Base-by-base conservation (phyloP, 371 early-diverging fungal genomes). In the Mortierella sp. region DNA sequence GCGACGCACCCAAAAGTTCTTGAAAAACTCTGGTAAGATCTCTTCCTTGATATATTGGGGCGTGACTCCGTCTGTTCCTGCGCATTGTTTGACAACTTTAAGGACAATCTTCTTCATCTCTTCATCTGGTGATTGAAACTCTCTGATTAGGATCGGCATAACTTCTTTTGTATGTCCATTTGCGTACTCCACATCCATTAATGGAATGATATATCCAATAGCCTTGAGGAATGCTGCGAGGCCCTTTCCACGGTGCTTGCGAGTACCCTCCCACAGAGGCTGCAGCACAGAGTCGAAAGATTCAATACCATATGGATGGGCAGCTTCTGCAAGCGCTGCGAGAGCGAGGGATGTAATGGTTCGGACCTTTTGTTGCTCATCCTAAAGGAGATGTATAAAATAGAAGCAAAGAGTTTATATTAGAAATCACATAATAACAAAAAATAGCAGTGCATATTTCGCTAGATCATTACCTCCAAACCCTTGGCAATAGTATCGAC, bases 21-120 rank as follows among this genome's bases (percentile, higher is more conserved):
- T 93, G 83, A 98, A 98, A 83, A 93, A 98, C 77, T 96, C 96
- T 17, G 97, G 97, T 26, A 98, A 82, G 58, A 99, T 95, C 59
- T 96, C 95, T 64, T 89, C 89, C 73, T 91, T 90, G 72, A 98
- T 94, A 81, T 95, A 96, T 29, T 85, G 85, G 3, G 94, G 91
- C 54, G 91, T 89, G 7, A 98, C 96, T 64, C 98, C 99, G 19
- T 96, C 96, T 0, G 98, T 96, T 4, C 93, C 93, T 15, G 96
- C 93, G 83, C 98, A 97, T 83, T 98, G 98, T 83, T 96, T 96
- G 69, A 98, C 93, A 1, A 98, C 98, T 83, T 96, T 95, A 35
- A 99, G 88, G 17, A 99, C 98, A 86, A 98, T 96, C 88, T 95
- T 96, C 75, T 96, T 96, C 97, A 98, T 98, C 72, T 97, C 96